Percentiles rank a stretch among this genome's conserved stretches.
These are phyloP conservation scores for Botrytis fabae DNA, from an alignment of 2,329 filamentous ascomycete genomes.

Conservation along the genomic window DNA sequence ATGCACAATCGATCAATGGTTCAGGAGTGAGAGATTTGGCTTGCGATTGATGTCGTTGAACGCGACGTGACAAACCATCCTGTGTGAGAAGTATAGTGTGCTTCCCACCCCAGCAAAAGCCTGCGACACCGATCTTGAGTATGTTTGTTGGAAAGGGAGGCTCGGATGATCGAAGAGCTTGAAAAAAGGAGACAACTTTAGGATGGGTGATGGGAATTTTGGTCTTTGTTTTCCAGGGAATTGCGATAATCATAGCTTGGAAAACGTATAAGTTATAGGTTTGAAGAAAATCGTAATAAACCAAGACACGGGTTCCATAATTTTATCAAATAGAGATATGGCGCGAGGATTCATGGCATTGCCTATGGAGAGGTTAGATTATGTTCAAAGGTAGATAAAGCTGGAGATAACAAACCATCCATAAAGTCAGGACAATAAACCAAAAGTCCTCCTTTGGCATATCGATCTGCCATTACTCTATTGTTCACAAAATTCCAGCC, in stretches of 20 bases:
- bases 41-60: slow-evolving; percentile 28
- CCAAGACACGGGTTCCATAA: slow-evolving; percentile 31
- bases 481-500: slow-evolving; percentile 53
- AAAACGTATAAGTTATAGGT: slow-evolving; percentile 47
- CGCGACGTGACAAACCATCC: slow-evolving; percentile 38
- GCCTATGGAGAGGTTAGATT: neutral
- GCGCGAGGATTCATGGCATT: slow-evolving; percentile 23
- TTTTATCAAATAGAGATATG: slow-evolving; percentile 29
- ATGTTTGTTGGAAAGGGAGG: slow-evolving; percentile 33
- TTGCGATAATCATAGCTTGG: slow-evolving; percentile 39
- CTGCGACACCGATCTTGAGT: slow-evolving; percentile 53
- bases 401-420: slow-evolving; percentile 42
- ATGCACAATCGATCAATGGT: slow-evolving; percentile 51
- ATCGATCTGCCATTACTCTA: slow-evolving; percentile 50
- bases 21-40: slow-evolving; percentile 5
- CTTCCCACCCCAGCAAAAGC: slow-evolving; percentile 65
- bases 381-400: neutral
- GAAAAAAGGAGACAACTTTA: slow-evolving; percentile 46
- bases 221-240: slow-evolving; percentile 38
- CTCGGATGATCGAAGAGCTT: slow-evolving; percentile 39
- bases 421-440: slow-evolving; percentile 56
- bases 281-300: slow-evolving; percentile 34
- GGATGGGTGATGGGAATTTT: slow-evolving; percentile 39
- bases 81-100: slow-evolving; percentile 52
- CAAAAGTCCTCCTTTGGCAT: slow-evolving; percentile 47